Conservation (phyloP, 2,329 filamentous ascomycete genomes). For the Talaromyces amestolkiae region DNA sequence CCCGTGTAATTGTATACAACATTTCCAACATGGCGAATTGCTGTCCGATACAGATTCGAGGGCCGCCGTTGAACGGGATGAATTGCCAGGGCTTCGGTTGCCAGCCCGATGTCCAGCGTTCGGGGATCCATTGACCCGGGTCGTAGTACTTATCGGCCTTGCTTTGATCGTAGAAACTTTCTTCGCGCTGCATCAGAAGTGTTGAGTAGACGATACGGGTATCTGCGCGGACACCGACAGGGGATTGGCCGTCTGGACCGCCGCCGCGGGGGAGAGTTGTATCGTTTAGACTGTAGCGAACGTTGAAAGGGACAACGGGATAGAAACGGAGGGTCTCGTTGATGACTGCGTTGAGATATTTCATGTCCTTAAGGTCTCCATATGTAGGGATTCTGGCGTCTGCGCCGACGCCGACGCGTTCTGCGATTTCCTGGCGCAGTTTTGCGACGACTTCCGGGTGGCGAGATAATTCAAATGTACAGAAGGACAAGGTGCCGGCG, state of each 20-base stretch:
- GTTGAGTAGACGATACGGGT: constrained; percentile 52
- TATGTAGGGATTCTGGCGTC: constrained; percentile 60
- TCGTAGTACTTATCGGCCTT: constrained; percentile 39
- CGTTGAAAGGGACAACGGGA: constrained; percentile 75
- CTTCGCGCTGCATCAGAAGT: constrained; percentile 52
- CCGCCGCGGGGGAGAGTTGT: constrained; percentile 71
- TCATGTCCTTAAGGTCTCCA: constrained; percentile 80
- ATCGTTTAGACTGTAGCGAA: constrained; percentile 68
- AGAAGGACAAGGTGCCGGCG: constrained; percentile 75
- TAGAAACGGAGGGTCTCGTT: constrained; percentile 77
- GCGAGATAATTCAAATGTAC: constrained; percentile 75
- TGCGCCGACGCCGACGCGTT: constrained; percentile 69
- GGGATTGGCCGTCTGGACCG: constrained; percentile 46
- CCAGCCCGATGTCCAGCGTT: constrained; percentile 52
- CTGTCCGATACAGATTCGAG: constrained; percentile 57
- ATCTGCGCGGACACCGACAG: constrained; percentile 48
- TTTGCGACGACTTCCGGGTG: constrained; percentile 63
- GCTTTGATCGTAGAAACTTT: constrained; percentile 47
- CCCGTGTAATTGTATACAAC: constrained; percentile 49
- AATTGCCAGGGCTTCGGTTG: constrained; percentile 55
- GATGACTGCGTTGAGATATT: constrained; percentile 69
- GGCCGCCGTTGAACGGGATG: constrained; percentile 55
- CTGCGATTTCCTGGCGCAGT: constrained; percentile 65
- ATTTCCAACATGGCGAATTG: constrained; percentile 61
- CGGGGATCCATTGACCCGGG: constrained; percentile 48